Conservation (phyloP, 2,329 filamentous ascomycete genomes). For the Penicillium polonicum region DNA sequence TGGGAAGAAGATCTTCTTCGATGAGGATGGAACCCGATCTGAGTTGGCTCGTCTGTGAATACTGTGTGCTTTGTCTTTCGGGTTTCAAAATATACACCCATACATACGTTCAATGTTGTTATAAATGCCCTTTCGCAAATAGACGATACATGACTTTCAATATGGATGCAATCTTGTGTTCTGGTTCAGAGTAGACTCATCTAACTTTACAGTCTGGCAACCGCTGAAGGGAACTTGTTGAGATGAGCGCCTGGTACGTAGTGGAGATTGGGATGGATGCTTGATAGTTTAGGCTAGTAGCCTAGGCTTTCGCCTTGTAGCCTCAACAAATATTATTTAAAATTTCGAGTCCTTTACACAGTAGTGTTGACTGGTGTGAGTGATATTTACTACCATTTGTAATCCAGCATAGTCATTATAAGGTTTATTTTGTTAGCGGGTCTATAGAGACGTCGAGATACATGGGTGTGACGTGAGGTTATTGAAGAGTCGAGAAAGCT, state of each 20-base stretch:
- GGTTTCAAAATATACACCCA: neutral
- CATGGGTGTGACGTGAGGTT: too few relatives aligned
- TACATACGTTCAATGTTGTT: neutral
- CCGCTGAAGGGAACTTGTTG: too few relatives aligned
- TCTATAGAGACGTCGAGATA: too few relatives aligned
- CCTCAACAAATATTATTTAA: too few relatives aligned
- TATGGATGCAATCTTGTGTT: neutral
- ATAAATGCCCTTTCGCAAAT: neutral
- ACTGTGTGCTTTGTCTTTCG: neutral
- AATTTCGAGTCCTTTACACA: neutral
- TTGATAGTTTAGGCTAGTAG: too few relatives aligned
- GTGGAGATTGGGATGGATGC: too few relatives aligned
- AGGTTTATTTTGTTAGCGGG: too few relatives aligned
- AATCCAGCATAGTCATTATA: too few relatives aligned
- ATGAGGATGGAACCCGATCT: constrained; percentile 52
- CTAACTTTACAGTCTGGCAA: too few relatives aligned
- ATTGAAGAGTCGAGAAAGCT: too few relatives aligned
- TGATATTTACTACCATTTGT: neutral
- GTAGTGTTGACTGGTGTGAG: neutral
- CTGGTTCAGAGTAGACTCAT: neutral
- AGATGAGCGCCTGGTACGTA: too few relatives aligned
- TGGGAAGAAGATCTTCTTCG: constrained; percentile 59
- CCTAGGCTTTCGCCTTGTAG: too few relatives aligned
- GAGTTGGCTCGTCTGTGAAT: constrained; percentile 42
- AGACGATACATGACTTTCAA: neutral